Base-by-base conservation (phyloP, 2,329 filamentous ascomycete species). In the Talaromyces sp. region DNA sequence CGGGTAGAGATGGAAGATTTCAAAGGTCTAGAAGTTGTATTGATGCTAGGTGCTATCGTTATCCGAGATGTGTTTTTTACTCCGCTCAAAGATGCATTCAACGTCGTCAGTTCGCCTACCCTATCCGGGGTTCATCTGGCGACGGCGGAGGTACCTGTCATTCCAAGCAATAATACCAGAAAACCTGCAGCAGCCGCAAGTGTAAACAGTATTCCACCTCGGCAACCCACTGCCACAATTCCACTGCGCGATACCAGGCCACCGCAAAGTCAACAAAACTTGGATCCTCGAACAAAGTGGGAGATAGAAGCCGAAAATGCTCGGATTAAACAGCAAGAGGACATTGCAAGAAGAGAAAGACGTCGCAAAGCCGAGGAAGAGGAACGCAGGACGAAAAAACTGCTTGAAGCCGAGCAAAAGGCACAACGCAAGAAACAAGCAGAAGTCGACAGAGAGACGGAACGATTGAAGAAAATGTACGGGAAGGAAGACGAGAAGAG, bases 1-100 rank as follows among this genome's bases (percentile, higher is more conserved):
- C 85, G 95, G 7, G 90, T 98, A 11, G 93, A 98, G 50, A 88
- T 98, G 67, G 93, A 99, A 76, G 95, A 99, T 77, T 88, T 90
- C 65, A 98, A 97, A 77, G 95, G 95, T 0, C 81, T 98, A 3
- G 95, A 99, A 75, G 86, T 98, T 1, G 89, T 93, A 1, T 78
- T 98, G 25, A 73, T 89, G 33, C 79, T 89, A 0, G 80, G 85
- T 17, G 86, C 85, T 0, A 80, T 86, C 1, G 85, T 86, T 13
- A 88, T 89, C 65, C 81, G 85, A 27, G 87, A 89, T 70, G 77
- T 89, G 5, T 89, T 84, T 75, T 88, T 87, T 70, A 79, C 84
- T 66, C 85, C 88, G 4, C 85, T 88, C 63, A 85, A 86, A 19
- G 91, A 96, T 70, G 83, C 88, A 4, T 98, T 97, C 80, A 95